Percentiles rank a stretch among this genome's conserved stretches.
Evolutionary conservation across 2,329 filamentous ascomycete genomes (phyloP).

Genomic region (Aspergillus hortae): DNA sequence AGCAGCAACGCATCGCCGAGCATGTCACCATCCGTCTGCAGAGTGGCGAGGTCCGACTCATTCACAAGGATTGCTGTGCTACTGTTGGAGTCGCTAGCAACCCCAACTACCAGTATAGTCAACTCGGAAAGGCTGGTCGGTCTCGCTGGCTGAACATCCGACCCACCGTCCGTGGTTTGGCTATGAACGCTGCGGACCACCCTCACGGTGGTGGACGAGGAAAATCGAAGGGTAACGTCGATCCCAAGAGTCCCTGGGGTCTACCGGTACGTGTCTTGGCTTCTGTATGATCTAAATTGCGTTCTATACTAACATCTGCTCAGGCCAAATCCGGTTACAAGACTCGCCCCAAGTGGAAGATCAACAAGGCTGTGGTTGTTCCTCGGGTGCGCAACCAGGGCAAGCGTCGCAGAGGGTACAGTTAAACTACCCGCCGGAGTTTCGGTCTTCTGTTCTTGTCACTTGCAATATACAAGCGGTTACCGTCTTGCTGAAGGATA

Average conservation of each 20-base stretch:
- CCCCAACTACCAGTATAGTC: conserved; percentile 80
- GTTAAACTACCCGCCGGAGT: conserved; percentile 24
- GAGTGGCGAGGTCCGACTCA: conserved; percentile 86
- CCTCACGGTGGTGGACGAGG: conserved; percentile 98
- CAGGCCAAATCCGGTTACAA: conserved; percentile 68
- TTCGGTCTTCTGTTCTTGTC: conserved; percentile 3
- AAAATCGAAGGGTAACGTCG: conserved; percentile 97
- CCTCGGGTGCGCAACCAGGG: conserved; percentile 84
- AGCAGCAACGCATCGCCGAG: conserved; percentile 60
- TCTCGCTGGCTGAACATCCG: conserved; percentile 91
- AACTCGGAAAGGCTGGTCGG: conserved; percentile 91
- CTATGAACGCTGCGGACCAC: conserved; percentile 99
- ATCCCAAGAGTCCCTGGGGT: conserved; percentile 96
- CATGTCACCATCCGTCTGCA: conserved; percentile 83
- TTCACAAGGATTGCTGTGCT: conserved; percentile 88
- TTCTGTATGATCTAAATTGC: conserved; percentile 7
- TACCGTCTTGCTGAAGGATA: background rate
- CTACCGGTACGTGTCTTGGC: conserved; percentile 66
- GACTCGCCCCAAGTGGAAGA: conserved; percentile 81
- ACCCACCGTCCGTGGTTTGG: conserved; percentile 92
- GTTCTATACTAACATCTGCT: conserved; percentile 11
- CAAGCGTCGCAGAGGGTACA: conserved; percentile 71
- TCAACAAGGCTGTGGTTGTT: conserved; percentile 87
- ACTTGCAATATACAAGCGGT: conserved; percentile 2
- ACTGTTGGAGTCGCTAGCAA: conserved; percentile 96